Base-by-base conservation (phyloP, 805 yeast genomes). In the Ogataea trehalophila region DNA sequence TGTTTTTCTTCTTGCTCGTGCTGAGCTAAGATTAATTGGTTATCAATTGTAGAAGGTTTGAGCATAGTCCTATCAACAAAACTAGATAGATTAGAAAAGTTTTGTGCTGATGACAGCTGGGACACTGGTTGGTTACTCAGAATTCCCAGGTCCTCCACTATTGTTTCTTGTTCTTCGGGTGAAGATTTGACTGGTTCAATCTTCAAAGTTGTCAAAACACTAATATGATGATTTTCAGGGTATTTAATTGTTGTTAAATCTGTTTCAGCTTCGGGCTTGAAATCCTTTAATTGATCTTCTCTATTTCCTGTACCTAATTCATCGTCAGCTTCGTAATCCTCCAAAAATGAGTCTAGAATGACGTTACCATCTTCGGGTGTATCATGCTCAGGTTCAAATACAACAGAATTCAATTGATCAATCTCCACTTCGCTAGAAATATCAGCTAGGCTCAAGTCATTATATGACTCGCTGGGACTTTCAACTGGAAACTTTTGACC, bases 321-420 rank as follows among this genome's bases (percentile, higher is more conserved):
- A 37, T 20, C 29, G 9, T 37, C 16, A 14, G 39, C n/a, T 13
- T 9, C 13, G 18, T 26, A 26, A 13, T 26, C 31, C 9, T 14
- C 16, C 8, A 20, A 20, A 18, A 37, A 17, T 18, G 20, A 23
- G 18, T 39, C 33, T 4, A 39, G 43, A 3, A 18, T 41, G 9
- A 26, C 34, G 3, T 33, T 47, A 14, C 49, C 45, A 33, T 45
- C 39, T 26, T 53, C 57, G 5, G 58, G 58, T 4, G 55, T 54
- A 31, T 37, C 36, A 40, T 57, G 61, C 17, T 57, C 50, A 6
- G 61, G 61, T 46, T 57, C 61, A 44, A 57, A 57, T 18, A 51
- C 48, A 5, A 50, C 22, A 2, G 46, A 33, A 3, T 56, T 57
- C 35, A 56, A 22, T 6, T 41, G 13, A 3, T 20, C 37, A 15